Evolutionary conservation across 768 basidiomycete genomes (phyloP), one percentile per base, ranked within the genome.

Genomic region (Lanmaoa pseudosensibilis): DNA sequence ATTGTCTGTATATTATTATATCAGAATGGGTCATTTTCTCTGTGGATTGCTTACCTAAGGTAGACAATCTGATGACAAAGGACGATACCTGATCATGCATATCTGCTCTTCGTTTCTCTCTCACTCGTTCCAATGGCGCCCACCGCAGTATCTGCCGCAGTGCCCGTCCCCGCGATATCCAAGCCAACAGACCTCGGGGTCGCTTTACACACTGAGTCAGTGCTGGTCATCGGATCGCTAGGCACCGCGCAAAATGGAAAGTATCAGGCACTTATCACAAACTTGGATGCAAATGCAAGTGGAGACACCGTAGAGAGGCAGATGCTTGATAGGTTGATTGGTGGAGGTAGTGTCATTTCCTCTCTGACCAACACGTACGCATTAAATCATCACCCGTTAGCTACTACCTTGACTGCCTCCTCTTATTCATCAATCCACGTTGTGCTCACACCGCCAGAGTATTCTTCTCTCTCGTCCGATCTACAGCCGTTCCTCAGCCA

Each of bases 251-350:
- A 84, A 68, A 84, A 92, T 66, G 93, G 92, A 33, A 81, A 79
- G 68, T 93, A 92, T 68, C 90, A 93, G 69, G 71, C 80, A 2
- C 74, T 91, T 58, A 78, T 92, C 50, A 78, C 83, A 8, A 76
- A 78, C 60, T 74, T 92, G 55, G 82, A 83, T 70, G 71, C 71
- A 55, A 78, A 76, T 18, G 32, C 58, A 30, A 30, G 36, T 23
- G 58, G 62, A 19, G 72, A 79, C 58, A 65, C 74, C 34, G 85
- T 92, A 32, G 91, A 94, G 64, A 86, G 81, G 65, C 86, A 92
- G 67, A 83, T 94, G 76, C 74, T 94, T 30, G 92, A 95, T 70
- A 79, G 93, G 57, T 74, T 95, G 58, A 75, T 92, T 16, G 92
- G 91, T 71, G 81, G 83, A 76, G 92, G 92, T 93, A 65, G 19